These are phyloP conservation scores for Cladosporium sphaerospermum DNA, from an alignment of 2,329 filamentous ascomycete genomes.

Conservation along the genomic window DNA sequence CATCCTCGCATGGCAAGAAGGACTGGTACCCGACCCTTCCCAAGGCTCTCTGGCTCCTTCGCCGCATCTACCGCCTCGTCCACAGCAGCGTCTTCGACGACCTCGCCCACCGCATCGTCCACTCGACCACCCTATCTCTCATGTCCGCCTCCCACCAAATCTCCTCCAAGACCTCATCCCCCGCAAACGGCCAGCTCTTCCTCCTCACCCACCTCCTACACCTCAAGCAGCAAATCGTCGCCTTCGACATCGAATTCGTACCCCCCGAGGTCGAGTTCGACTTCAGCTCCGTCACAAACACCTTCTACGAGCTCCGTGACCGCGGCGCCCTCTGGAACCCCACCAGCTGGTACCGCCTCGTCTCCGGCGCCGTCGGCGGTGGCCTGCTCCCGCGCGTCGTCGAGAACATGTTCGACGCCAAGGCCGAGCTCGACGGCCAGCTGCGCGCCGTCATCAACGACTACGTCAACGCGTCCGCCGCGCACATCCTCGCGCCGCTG, in stretches of 20 bases:
- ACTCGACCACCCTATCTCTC: constrained; percentile 80
- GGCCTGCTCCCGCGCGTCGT: constrained; percentile 59
- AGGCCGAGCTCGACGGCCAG: constrained; percentile 59
- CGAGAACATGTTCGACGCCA: constrained; percentile 66
- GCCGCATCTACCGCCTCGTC: constrained; percentile 62
- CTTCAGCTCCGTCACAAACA: constrained; percentile 59
- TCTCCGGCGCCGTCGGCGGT: constrained; percentile 37
- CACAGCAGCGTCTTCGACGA: constrained; percentile 66
- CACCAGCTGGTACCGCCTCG: constrained; percentile 53
- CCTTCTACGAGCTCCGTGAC: constrained; percentile 62
- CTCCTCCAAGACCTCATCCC: constrained; percentile 51
- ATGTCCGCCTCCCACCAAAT: constrained; percentile 65
- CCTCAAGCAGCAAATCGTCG: constrained; percentile 91
- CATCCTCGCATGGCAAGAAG: constrained; percentile 15
- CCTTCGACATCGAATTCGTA: constrained; percentile 82
- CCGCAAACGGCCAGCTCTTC: constrained; percentile 78
- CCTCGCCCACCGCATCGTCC: constrained; percentile 73
- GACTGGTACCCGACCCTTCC: constrained; percentile 60
- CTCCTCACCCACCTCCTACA: constrained; percentile 91
- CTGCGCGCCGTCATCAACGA: constrained; percentile 60
- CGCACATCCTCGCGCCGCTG: constrained; percentile 40
- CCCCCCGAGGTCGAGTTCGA: constrained; percentile 60
- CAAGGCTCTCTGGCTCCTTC: constrained; percentile 63
- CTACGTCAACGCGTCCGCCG: constrained; percentile 55
- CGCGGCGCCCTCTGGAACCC: constrained; percentile 62